Evolutionary conservation across 2,329 filamentous ascomycete species (phyloP), one percentile per base, ranked within the genome.

Genomic region (Colletotrichum costaricense): DNA sequence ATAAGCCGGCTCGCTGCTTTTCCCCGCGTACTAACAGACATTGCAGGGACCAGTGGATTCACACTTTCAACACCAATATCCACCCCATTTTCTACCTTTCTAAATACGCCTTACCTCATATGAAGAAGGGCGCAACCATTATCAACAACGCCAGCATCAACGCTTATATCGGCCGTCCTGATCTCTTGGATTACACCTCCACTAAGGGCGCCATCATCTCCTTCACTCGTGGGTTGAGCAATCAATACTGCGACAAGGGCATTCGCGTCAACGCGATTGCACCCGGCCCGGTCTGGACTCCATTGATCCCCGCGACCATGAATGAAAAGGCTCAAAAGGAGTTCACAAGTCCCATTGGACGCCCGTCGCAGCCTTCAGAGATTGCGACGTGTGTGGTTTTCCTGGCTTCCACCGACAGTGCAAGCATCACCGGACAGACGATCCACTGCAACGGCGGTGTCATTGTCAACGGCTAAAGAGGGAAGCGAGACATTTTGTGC

Each of bases 91-190:
- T 95, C 86, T 96, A 92, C 84, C 86, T 96, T 46, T 88, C 93
- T 73, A 97, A 97, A 81, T 94, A 95, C 79, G 84, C 88, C 14
- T 86, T 97, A 12, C 91, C 91, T 0, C 92, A 95, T 82, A 93
- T 97, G 91, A 89, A 90, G 79, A 81, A 82, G n/a, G 94, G 94
- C 46, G 88, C 90, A 69, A 91, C 90, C 30, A 95, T 97, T 81
- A 95, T 97, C 88, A 97, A 96, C 85, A 95, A 94, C 80, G 92
- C 93, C 57, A 95, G 93, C 38, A 92, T 97, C 80, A 96, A 96
- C 81, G 93, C 92, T 30, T 97, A 96, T 83, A 89, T 95, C 71
- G 94, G 94, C 52, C 92, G 93, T 1, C 92, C 92, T 0, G 94
- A 96, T 78, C 88, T 96, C 2, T 89, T 97, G 62, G 94, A 97